Evolutionary conservation across 345 rosid species (phyloP).

Genomic region (Arabis hirsuta): DNA sequence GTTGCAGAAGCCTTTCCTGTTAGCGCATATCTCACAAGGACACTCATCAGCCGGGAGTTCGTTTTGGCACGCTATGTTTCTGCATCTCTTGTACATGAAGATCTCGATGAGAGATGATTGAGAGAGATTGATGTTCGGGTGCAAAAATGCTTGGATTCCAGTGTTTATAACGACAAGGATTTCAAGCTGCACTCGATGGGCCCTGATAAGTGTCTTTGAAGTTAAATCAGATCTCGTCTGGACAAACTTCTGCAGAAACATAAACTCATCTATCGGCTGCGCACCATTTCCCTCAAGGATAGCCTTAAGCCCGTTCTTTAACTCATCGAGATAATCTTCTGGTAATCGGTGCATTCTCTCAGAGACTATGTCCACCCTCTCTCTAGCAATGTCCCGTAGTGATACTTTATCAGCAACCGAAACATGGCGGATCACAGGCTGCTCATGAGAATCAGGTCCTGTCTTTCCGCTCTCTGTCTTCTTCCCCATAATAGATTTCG

Average conservation of each 20-base stretch:
- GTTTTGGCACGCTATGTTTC: slow-evolving; percentile 87
- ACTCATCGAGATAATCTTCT: slow-evolving; percentile 76
- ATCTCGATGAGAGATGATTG: slow-evolving; percentile 85
- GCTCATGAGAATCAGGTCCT: slow-evolving; percentile 69
- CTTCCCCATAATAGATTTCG: slow-evolving; percentile 56
- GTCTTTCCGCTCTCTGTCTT: slow-evolving; percentile 74
- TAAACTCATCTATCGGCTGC: slow-evolving; percentile 79
- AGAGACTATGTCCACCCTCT: slow-evolving; percentile 71
- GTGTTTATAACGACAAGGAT: slow-evolving; percentile 89
- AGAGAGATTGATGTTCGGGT: slow-evolving; percentile 82
- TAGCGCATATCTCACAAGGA: slow-evolving; percentile 75
- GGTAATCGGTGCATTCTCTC: slow-evolving; percentile 82
- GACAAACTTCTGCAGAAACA: slow-evolving; percentile 76
- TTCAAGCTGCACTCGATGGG: slow-evolving; percentile 84
- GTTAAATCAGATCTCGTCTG: slow-evolving; percentile 84
- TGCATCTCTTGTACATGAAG: slow-evolving; percentile 87
- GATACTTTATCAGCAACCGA: slow-evolving; percentile 76
- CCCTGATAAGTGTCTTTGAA: slow-evolving; percentile 74
- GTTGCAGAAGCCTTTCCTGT: slow-evolving; percentile 92
- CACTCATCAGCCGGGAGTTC: slow-evolving; percentile 95
- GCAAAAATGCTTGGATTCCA: slow-evolving; percentile 91
- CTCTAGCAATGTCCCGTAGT: slow-evolving; percentile 85
- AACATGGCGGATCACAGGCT: slow-evolving; percentile 64
- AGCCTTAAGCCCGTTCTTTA: slow-evolving; percentile 71
- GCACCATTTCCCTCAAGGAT: slow-evolving; percentile 88